Conservation (phyloP, 106 monocot genomes). For the Chionographis japonica region DNA sequence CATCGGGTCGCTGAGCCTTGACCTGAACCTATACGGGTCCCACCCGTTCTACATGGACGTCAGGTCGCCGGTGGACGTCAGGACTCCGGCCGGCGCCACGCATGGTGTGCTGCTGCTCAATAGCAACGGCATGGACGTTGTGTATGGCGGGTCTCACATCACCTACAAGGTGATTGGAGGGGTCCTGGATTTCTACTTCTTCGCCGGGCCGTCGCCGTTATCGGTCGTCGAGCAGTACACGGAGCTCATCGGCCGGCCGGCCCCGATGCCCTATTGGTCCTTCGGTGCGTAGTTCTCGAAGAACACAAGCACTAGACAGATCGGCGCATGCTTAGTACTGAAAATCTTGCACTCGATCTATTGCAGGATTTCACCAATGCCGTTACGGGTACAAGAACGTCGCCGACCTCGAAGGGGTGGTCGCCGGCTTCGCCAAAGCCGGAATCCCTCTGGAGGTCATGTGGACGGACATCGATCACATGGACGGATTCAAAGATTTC, state of each 20-base stretch:
- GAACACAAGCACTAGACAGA: too few relatives aligned
- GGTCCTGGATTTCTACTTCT: conserved; percentile 26
- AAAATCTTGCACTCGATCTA: background rate
- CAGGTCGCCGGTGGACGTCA: conserved; percentile 2
- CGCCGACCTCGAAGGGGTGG: conserved; percentile 51
- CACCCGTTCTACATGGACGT: conserved; percentile 76
- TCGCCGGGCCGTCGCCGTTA: conserved; percentile 21
- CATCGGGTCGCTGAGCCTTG: conserved; percentile 12
- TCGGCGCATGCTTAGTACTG: too few relatives aligned
- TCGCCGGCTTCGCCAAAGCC: conserved; percentile 47
- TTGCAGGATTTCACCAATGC: conserved; percentile 73
- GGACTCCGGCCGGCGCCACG: conserved; percentile 5
- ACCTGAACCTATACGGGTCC: conserved; percentile 63
- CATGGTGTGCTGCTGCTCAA: conserved; percentile 33
- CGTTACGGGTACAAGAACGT: conserved; percentile 64
- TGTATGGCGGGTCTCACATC: conserved; percentile 8
- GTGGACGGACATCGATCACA: conserved; percentile 85
- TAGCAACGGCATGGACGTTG: conserved; percentile 33
- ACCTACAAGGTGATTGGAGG: conserved; percentile 32
- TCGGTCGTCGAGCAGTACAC: conserved; percentile 29
- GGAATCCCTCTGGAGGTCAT: conserved; percentile 63
- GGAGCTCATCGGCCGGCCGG: conserved; percentile 20
- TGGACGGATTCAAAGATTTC: conserved; percentile 81
- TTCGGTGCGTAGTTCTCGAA: conserved; percentile 38
- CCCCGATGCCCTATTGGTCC: conserved; percentile 72